phyloP scores from a whole-genome alignment of 495 filamentous ascomycete genomes.

The Glarea lozoyensis region DNA sequence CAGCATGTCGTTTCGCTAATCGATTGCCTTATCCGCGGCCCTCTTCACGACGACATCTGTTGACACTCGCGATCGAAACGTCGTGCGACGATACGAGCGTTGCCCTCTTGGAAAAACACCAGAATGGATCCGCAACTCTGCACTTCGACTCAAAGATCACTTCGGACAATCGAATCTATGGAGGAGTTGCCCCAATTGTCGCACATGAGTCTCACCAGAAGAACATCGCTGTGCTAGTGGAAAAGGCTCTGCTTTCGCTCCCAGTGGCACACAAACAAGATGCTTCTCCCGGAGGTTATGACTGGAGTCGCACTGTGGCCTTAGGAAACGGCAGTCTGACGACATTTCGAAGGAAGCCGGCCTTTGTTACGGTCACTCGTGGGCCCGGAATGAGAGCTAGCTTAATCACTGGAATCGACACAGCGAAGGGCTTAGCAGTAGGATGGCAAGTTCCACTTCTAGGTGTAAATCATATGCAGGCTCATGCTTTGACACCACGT shows the following conservation, averaged over 20 bases:
- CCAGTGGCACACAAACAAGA: slow-evolving; percentile 23
- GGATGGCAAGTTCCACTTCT: slow-evolving; percentile 76
- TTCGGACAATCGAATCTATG: slow-evolving; percentile 57
- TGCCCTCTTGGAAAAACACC: slow-evolving; percentile 61
- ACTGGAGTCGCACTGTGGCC: no score
- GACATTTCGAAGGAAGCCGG: slow-evolving; percentile 43
- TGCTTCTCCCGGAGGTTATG: no score
- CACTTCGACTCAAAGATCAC: slow-evolving; percentile 80
- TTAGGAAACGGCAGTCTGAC: slow-evolving; percentile 7
- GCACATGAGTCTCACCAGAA: slow-evolving; percentile 66
- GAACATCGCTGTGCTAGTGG: slow-evolving; percentile 55
- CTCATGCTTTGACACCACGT: slow-evolving; percentile 80
- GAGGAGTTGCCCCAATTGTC: slow-evolving; percentile 69
- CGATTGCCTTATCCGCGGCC: slow-evolving; percentile 7
- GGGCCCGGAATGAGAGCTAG: slow-evolving; percentile 81
- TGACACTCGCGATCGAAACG: slow-evolving; percentile 85
- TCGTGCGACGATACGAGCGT: slow-evolving; percentile 98
- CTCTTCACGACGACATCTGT: slow-evolving; percentile 32
- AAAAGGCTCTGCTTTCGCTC: slow-evolving; percentile 49
- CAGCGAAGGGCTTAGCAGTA: slow-evolving; percentile 77
- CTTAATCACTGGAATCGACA: slow-evolving; percentile 67
- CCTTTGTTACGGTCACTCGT: slow-evolving; percentile 78
- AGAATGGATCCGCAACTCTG: slow-evolving; percentile 37
- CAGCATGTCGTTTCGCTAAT: slow-evolving; percentile 8
- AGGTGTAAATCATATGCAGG: slow-evolving; percentile 94